phyloP scores from a whole-genome alignment of 2,329 filamentous ascomycete genomes.

The Colletotrichum sp. region DNA sequence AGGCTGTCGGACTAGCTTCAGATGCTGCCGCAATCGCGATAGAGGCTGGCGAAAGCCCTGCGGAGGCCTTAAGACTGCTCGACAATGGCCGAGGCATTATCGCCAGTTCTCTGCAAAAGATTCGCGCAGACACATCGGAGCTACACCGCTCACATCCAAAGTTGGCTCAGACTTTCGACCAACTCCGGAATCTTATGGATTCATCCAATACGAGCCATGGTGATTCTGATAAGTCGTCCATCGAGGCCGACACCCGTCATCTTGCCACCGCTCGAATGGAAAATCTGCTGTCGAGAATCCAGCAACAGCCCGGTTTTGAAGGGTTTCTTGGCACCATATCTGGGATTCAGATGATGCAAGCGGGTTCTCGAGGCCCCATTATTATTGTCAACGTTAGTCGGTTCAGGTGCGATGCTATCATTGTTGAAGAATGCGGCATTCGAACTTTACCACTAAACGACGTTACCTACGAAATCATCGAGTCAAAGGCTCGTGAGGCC shows the following conservation, averaged over 20 bases:
- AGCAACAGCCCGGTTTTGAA: conserved; percentile 25
- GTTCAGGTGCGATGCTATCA: conserved; percentile 33
- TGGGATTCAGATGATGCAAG: conserved; percentile 21
- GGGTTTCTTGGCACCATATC: conserved; percentile 26
- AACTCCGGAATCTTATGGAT: neutral
- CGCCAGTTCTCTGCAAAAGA: conserved; percentile 22
- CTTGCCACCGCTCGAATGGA: neutral
- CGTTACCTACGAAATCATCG: neutral
- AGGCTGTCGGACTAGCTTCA: conserved; percentile 23
- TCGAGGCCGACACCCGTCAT: neutral
- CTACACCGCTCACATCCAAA: neutral
- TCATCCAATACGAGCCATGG: neutral
- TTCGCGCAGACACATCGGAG: conserved; percentile 21
- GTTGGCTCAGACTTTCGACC: neutral
- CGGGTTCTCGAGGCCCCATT: conserved; percentile 29
- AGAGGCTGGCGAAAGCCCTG: neutral
- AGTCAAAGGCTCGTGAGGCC: neutral
- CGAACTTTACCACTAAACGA: conserved; percentile 21
- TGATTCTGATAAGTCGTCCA: neutral
- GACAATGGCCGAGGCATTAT: conserved; percentile 32
- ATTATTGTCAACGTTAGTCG: conserved; percentile 33
- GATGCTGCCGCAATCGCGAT: conserved; percentile 26
- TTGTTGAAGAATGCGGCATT: conserved; percentile 25
- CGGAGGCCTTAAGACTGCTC: conserved; percentile 23
- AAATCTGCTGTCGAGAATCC: conserved; percentile 18